Conservation (phyloP, 202 grass and related monocot species). For the Eragrostis tef region DNA sequence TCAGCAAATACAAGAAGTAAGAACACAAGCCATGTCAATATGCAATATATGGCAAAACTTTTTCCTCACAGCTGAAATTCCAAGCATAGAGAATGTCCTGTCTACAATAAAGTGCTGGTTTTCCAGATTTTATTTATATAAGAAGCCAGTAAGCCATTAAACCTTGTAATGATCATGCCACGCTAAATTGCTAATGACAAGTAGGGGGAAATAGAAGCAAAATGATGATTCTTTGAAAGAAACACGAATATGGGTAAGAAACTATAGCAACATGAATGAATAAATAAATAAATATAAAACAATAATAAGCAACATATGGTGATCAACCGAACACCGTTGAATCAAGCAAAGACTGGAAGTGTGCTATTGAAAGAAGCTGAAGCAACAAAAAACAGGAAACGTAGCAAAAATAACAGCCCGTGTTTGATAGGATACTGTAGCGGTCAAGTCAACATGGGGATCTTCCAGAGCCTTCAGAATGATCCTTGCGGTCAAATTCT, state of each 20-base stretch:
- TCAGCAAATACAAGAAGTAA: too few species aligned
- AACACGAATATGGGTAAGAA: neutral
- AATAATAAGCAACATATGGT: neutral
- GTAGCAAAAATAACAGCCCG: neutral
- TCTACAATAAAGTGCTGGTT: neutral
- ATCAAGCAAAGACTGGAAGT: neutral
- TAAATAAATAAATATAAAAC: neutral
- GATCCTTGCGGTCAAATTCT: slow-evolving; percentile 61
- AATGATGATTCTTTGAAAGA: neutral
- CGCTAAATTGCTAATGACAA: neutral
- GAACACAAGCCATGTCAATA: too few species aligned
- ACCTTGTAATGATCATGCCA: neutral
- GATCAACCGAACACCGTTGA: neutral
- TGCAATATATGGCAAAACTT: too few species aligned
- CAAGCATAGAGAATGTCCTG: too few species aligned
- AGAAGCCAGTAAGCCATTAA: neutral
- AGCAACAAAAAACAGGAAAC: neutral
- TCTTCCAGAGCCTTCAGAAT: slow-evolving; percentile 86
- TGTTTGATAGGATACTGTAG: slow-evolving; percentile 67
- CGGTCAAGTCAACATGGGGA: slow-evolving; percentile 84
- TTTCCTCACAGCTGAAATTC: too few species aligned
- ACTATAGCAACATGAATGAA: neutral
- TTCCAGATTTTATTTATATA: neutral
- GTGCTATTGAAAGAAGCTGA: neutral
- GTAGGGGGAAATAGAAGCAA: too few species aligned